Percentiles rank a stretch among this genome's conserved stretches.
These are phyloP conservation scores for Acer campestre DNA, from an alignment of 345 rosid genomes.

Conservation along the genomic window DNA sequence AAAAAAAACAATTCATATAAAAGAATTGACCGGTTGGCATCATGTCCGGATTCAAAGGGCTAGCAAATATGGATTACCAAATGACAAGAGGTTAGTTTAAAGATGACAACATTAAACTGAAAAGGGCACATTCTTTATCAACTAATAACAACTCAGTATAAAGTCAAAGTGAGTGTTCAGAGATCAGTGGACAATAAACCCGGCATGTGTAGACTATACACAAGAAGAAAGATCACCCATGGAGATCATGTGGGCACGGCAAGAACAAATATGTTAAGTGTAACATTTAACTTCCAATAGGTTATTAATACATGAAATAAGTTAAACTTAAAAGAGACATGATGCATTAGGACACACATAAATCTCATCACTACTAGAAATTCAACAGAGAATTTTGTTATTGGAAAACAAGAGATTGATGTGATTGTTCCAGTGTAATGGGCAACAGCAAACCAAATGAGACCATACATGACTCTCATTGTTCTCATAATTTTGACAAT, in stretches of 20 bases:
- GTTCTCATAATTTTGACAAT: background rate
- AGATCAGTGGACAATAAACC: background rate
- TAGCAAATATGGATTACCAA: background rate
- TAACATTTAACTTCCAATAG: background rate
- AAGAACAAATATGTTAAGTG: background rate
- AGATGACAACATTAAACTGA: background rate
- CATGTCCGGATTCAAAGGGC: background rate
- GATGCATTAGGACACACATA: background rate
- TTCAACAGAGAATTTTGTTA: background rate
- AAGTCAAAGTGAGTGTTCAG: background rate
- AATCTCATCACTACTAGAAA: background rate
- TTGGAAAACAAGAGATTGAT: background rate
- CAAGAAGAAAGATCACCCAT: background rate
- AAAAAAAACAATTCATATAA: background rate
- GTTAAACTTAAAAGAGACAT: background rate
- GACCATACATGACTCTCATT: constrained; percentile 5
- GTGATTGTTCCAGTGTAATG: background rate
- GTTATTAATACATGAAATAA: background rate
- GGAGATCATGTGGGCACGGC: background rate
- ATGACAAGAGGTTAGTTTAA: background rate
- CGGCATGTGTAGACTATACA: too few relatives aligned
- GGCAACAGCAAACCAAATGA: constrained; percentile 1
- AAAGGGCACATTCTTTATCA: background rate
- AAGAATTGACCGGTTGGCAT: background rate
- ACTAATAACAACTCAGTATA: background rate